Percentiles rank a stretch among this genome's conserved stretches.
These are phyloP conservation scores for Mycena sanguinolenta DNA, from an alignment of 768 basidiomycete genomes.

Conservation along the genomic window DNA sequence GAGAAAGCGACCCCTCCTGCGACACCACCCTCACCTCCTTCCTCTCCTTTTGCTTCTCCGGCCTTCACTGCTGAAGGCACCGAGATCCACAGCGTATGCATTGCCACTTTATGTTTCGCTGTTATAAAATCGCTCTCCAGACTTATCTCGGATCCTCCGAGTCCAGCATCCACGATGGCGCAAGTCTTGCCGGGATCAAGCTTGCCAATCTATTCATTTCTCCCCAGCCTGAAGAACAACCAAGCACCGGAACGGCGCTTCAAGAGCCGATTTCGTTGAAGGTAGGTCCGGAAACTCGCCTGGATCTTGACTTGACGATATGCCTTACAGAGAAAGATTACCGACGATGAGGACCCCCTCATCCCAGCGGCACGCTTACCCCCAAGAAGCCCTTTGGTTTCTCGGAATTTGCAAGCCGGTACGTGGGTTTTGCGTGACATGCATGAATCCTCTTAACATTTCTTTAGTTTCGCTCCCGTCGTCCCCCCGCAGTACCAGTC, in stretches of 20 bases:
- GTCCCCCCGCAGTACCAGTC: too few relatives aligned
- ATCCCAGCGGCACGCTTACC: not conserved
- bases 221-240: not conserved
- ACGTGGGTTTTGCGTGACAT: not conserved
- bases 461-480: too few relatives aligned
- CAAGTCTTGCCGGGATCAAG: not conserved
- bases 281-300: not conserved
- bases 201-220: not conserved
- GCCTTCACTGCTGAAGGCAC: not conserved
- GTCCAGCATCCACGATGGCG: not conserved
- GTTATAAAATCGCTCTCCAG: not conserved
- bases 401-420: not conserved
- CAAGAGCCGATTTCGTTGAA: not conserved
- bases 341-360: not conserved
- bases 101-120: not conserved
- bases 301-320: not conserved
- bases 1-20: too few relatives aligned
- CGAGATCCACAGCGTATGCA: not conserved
- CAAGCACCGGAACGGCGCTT: not conserved
- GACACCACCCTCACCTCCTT: too few relatives aligned
- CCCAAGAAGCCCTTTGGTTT: not conserved
- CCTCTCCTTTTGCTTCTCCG: too few relatives aligned
- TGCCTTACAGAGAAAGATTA: not conserved
- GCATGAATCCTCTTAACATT: too few relatives aligned
- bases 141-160: not conserved